A percentile compares a stretch with the other conserved stretches of the same genome.
phyloP scores from a whole-genome alignment of 805 yeast genomes.

The Candida incommunis region DNA sequence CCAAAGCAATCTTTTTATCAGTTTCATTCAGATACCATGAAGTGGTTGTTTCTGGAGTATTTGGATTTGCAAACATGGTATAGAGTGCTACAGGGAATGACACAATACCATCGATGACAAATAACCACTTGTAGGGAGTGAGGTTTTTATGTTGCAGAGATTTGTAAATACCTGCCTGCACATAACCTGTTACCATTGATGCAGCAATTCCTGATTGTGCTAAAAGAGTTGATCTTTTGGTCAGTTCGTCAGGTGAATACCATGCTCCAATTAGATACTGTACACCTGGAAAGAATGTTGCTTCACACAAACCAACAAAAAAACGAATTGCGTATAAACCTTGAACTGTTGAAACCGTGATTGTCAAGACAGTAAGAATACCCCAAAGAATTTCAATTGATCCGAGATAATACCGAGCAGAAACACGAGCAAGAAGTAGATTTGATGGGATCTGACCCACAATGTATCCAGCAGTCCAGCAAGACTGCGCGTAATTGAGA shows the following conservation, averaged over 20 bases:
- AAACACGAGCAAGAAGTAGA: constrained; percentile 25
- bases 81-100: constrained; percentile 31
- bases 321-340: constrained; percentile 13
- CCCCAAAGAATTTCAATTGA: constrained; percentile 33
- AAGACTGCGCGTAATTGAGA: constrained; percentile 29
- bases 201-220: constrained; percentile 20
- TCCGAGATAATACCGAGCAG: constrained; percentile 33
- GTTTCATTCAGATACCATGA: constrained; percentile 29
- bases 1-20: constrained; percentile 29
- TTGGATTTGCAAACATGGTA: constrained; percentile 31
- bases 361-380: constrained; percentile 25
- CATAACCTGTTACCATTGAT: constrained; percentile 40
- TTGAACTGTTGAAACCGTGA: constrained; percentile 24
- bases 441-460: constrained; percentile 36
- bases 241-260: constrained; percentile 18
- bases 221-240: constrained; percentile 18
- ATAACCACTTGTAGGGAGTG: constrained; percentile 33
- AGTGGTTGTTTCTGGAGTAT: constrained; percentile 31
- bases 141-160: constrained; percentile 16
- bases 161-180: constrained; percentile 39
- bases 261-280: constrained; percentile 18
- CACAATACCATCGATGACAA: constrained; percentile 31
- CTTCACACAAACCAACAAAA: constrained; percentile 20
- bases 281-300: constrained; percentile 21
- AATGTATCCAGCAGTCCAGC: constrained; percentile 38